Evolutionary conservation across 352 stramenopile genomes (phyloP).

Genomic region (Thalassiosira mediterranea): DNA sequence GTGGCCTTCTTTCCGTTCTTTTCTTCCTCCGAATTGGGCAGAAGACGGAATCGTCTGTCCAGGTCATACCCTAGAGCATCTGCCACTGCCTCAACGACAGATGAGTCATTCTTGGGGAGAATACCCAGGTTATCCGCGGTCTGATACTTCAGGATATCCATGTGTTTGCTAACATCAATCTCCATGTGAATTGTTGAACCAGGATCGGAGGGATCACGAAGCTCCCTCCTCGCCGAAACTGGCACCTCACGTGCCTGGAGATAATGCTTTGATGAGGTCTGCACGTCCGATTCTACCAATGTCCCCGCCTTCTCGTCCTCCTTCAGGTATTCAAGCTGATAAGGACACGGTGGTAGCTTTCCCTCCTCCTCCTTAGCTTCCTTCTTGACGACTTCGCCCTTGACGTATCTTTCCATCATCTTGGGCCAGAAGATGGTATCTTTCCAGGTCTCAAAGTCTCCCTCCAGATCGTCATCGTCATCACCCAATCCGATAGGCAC

Average conservation of each 20-base stretch:
- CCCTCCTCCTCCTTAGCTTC: too few species aligned
- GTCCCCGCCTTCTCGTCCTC: background rate
- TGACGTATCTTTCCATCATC: conserved; percentile 60
- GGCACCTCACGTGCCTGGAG: conserved; percentile 88
- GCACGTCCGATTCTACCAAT: conserved; percentile 77
- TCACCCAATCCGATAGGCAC: conserved; percentile 93
- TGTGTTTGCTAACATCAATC: conserved; percentile 69
- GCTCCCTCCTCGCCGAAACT: conserved; percentile 88
- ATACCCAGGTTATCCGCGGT: conserved; percentile 94
- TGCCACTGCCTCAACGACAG: conserved; percentile 88
- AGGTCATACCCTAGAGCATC: conserved; percentile 89
- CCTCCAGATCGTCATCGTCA: conserved; percentile 94
- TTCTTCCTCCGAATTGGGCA: conserved; percentile 45
- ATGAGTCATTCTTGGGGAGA: conserved; percentile 88
- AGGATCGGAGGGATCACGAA: conserved; percentile 85
- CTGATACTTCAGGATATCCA: conserved; percentile 85
- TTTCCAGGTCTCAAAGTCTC: conserved; percentile 96
- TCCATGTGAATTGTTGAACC: conserved; percentile 84
- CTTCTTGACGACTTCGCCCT: too few species aligned
- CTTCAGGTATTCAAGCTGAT: conserved; percentile 61
- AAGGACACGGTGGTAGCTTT: conserved; percentile 63
- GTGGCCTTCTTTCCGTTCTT: too few species aligned
- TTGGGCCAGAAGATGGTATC: conserved; percentile 76
- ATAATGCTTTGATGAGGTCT: conserved; percentile 88
- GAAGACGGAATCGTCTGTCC: conserved; percentile 87